Evolutionary conservation across 441 rosid genomes (phyloP).

Genomic region (Erodium texanum): DNA sequence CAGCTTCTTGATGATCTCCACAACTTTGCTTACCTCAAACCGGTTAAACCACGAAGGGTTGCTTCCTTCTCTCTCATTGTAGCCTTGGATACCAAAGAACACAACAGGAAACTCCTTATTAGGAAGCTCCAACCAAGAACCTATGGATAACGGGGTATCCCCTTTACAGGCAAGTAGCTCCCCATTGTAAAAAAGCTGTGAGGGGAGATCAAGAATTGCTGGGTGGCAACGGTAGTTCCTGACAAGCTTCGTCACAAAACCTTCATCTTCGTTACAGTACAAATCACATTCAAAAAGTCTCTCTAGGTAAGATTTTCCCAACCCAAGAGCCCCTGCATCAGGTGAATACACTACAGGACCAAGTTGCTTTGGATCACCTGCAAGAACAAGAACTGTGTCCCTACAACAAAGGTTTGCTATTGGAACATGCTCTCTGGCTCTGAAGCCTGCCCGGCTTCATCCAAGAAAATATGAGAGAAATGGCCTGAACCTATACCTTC

Average conservation of each 20-base stretch:
- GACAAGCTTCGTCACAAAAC: conserved; percentile 59
- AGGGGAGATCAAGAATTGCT: conserved; percentile 71
- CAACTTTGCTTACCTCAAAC: conserved; percentile 55
- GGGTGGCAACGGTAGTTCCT: conserved; percentile 79
- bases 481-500: conserved; percentile 56
- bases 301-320: conserved; percentile 68
- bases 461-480: conserved; percentile 83
- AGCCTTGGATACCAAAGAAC: conserved; percentile 82
- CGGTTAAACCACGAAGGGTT: conserved; percentile 96
- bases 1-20: conserved; percentile 16
- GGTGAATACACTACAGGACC: conserved; percentile 78
- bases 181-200: conserved; percentile 64
- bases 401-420: conserved; percentile 44
- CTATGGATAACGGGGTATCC: too few relatives aligned
- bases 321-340: conserved; percentile 49
- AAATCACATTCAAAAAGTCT: conserved; percentile 55
- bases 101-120: conserved; percentile 59
- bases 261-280: conserved; percentile 41
- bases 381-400: conserved; percentile 73
- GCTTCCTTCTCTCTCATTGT: conserved; percentile 86
- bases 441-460: conserved; percentile 94
- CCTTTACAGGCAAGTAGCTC: conserved; percentile 72
- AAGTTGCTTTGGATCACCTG: conserved; percentile 91
- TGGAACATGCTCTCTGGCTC: conserved; percentile 90
- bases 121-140: too few relatives aligned